Evolutionary conservation across 805 yeast species (phyloP).

Genomic region (Metschnikowia amazonensis): DNA sequence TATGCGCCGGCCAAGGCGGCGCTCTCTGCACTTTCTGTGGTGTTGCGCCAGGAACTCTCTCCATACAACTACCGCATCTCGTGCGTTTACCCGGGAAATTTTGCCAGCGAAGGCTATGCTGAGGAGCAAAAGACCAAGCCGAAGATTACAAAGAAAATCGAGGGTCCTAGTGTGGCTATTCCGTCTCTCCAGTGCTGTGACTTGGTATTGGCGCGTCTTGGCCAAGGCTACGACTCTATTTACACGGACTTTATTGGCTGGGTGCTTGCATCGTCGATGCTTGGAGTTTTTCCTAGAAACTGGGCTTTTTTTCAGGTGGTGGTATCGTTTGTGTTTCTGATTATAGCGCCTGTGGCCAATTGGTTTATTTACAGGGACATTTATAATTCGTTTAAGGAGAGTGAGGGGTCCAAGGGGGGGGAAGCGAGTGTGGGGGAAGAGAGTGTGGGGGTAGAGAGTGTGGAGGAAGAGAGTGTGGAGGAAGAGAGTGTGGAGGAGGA

Average conservation of each 20-base stretch:
- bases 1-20: constrained; percentile 91
- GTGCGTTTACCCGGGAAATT: constrained; percentile 84
- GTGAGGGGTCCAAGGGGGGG: background rate
- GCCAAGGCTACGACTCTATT: constrained; percentile 65
- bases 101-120: constrained; percentile 79
- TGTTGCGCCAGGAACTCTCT: constrained; percentile 75
- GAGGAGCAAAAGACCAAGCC: constrained; percentile 87
- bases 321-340: constrained; percentile 33
- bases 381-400: constrained; percentile 37
- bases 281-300: constrained; percentile 68
- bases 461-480: too few species aligned
- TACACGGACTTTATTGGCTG: constrained; percentile 86
- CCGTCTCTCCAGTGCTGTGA: constrained; percentile 63
- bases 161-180: constrained; percentile 77
- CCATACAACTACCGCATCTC: constrained; percentile 67
- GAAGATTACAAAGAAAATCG: constrained; percentile 71
- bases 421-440: background rate
- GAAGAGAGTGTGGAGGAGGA: too few species aligned
- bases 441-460: background rate
- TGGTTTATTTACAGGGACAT: constrained; percentile 49
- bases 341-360: constrained; percentile 54
- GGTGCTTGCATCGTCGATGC: constrained; percentile 61
- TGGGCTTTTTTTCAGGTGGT: constrained; percentile 47
- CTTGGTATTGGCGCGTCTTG: constrained; percentile 51
- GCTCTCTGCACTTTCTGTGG: constrained; percentile 65